A percentile compares a stretch with the other conserved stretches of the same genome.
phyloP scores from a whole-genome alignment of 108 stramenopile species.

The Nitzschia sp. region DNA sequence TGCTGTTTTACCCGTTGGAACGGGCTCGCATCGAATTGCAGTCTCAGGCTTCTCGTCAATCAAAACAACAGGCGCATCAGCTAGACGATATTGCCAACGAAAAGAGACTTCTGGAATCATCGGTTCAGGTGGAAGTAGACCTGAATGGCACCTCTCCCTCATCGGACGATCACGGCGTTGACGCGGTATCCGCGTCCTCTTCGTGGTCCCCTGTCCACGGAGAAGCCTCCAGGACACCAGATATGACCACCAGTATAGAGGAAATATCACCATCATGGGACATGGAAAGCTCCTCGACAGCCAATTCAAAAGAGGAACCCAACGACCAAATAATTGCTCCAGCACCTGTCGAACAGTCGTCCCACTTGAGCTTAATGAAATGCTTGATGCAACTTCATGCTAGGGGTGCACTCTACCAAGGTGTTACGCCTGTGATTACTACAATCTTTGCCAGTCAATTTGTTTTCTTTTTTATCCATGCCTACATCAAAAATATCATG shows the following conservation, averaged over 20 bases:
- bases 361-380: conserved; percentile 16
- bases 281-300: background rate
- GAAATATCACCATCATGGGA: conserved; percentile 1
- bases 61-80: background rate
- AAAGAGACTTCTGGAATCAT: background rate
- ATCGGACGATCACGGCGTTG: background rate
- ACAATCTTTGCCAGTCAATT: conserved; percentile 64
- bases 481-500: conserved; percentile 42
- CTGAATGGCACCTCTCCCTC: background rate
- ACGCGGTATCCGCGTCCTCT: background rate
- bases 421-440: conserved; percentile 56
- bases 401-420: conserved; percentile 63
- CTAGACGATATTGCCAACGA: background rate
- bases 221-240: background rate
- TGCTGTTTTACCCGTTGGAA: conserved; percentile 79
- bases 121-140: conserved; percentile 13
- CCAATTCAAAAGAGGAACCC: background rate
- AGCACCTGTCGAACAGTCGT: background rate
- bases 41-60: conserved; percentile 19
- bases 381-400: conserved; percentile 48
- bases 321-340: too few species aligned
- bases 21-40: conserved; percentile 70
- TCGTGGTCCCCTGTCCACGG: background rate
- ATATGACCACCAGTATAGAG: background rate
- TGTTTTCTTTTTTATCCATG: conserved; percentile 73